These are phyloP conservation scores for Colletotrichum higginsianum DNA, from an alignment of 2,329 filamentous ascomycete genomes.

Conservation along the genomic window DNA sequence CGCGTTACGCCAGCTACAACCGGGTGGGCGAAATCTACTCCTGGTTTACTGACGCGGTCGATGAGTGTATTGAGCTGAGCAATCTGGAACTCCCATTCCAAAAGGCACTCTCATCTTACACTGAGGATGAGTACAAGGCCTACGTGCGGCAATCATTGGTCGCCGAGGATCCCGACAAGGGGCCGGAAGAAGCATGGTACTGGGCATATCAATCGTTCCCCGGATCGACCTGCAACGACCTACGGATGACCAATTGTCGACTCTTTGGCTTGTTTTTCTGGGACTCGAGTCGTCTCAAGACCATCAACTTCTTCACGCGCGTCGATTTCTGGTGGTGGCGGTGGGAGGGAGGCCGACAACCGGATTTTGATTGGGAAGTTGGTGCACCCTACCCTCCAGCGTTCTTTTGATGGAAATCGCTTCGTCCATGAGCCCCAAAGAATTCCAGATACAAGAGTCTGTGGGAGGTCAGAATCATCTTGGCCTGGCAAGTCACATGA, in stretches of 20 bases:
- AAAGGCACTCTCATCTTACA: constrained; percentile 3
- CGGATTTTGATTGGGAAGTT: constrained; percentile 35
- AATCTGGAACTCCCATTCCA: constrained; percentile 16
- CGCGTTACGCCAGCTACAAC: constrained; percentile 36
- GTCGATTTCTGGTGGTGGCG: constrained; percentile 36
- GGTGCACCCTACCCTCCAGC: neutral
- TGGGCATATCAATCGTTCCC: constrained; percentile 35
- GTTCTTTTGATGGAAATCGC: neutral
- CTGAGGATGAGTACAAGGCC: constrained; percentile 19
- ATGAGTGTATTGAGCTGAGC: constrained; percentile 21
- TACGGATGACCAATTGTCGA: constrained; percentile 35
- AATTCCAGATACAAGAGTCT: neutral
- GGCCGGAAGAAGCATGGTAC: constrained; percentile 39
- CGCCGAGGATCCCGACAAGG: constrained; percentile 24
- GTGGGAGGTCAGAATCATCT: neutral
- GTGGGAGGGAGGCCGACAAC: constrained; percentile 37
- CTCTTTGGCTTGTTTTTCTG: constrained; percentile 39
- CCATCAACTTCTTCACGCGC: constrained; percentile 36
- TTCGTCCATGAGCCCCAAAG: neutral
- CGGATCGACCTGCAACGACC: constrained; percentile 25
- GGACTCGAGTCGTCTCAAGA: constrained; percentile 31
- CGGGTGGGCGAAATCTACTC: constrained; percentile 32
- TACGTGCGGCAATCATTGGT: constrained; percentile 21
- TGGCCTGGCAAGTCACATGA: constrained; percentile 18
- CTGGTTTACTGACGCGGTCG: constrained; percentile 35